Evolutionary conservation across 2,329 filamentous ascomycete species (phyloP), one percentile per base, ranked within the genome.

Genomic region (Thielaviopsis musarum): DNA sequence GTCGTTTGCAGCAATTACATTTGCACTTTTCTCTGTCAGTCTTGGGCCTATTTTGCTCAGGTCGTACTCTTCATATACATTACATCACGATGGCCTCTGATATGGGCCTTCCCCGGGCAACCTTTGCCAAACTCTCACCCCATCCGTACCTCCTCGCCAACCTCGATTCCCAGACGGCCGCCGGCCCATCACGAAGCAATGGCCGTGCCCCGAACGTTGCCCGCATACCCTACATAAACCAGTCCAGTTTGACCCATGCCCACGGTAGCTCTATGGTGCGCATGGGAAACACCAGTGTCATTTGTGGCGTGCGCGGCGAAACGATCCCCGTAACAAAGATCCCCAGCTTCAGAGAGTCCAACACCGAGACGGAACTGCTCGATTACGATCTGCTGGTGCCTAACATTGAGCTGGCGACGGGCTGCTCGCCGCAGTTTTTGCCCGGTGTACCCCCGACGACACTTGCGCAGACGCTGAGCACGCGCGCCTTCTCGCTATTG

Each of bases 361-460:
- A 72, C 67, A 62, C 65, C 62, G 64, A 72, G 63, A 66, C 70
- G 58, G 82, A 81, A 69, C 72, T 82, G 59, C 74, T 73, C 62
- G 79, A 82, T 60, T 79, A 82, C 67, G 83, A 88, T 66, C 74
- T 98, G 15, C 74, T 98, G 2, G 91, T 98, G 1, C 91, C 93
- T 1, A 98, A 98, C 68, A 81, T 98, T 59, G 93, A 96, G 68
- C 75, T 98, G 34, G 86, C 85, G 38, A 98, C 93, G 0, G 93
- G 93, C 41, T 94, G 87, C 68, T 87, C 90, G 6, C 91, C 91
- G 2, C 80, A 85, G 22, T 89, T 91, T 65, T 77, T 95, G 19
- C 90, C 93, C 0, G 90, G 91, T 53, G 85, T 85, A 10, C 85
- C 93, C 22, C 93, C 89, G 1, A 84, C 81, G 5, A 79, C 83